Evolutionary conservation across 768 basidiomycete genomes (phyloP).

Genomic region (Candolleomyces aberdarensis): DNA sequence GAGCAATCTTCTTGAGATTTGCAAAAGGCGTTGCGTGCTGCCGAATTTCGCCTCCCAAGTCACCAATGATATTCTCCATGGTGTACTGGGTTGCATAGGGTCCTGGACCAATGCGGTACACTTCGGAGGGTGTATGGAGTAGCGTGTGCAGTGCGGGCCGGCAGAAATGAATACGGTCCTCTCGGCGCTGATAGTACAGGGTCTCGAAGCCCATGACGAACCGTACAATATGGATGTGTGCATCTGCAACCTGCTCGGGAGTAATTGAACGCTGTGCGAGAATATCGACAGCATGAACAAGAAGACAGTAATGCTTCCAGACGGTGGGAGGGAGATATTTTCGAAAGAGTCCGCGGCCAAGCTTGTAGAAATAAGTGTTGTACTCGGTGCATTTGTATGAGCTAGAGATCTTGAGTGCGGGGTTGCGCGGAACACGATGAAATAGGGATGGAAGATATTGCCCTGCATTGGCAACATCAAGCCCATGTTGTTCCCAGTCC

Average conservation of each 20-base stretch:
- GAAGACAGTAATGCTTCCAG: constrained; percentile 29
- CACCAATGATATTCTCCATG: constrained; percentile 28
- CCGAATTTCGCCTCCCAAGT: constrained; percentile 24
- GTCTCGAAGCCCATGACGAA: background rate
- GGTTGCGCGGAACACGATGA: constrained; percentile 8
- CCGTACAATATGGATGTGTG: constrained; percentile 11
- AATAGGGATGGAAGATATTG: constrained; percentile 23
- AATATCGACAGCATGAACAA: constrained; percentile 23
- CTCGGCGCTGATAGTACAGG: background rate
- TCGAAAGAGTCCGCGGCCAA: constrained; percentile 26
- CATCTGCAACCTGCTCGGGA: constrained; percentile 13
- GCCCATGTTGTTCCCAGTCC: constrained; percentile 11
- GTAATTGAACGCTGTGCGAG: constrained; percentile 22
- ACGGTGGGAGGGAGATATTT: constrained; percentile 23
- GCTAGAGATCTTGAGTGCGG: constrained; percentile 8
- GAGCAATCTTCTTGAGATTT: constrained; percentile 20
- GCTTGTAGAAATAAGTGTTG: constrained; percentile 27
- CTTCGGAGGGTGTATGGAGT: constrained; percentile 19
- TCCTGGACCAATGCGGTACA: constrained; percentile 10
- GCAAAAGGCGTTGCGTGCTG: constrained; percentile 25
- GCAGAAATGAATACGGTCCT: background rate
- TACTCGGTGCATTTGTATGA: constrained; percentile 22
- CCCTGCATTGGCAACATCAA: constrained; percentile 14
- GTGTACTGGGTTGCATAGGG: constrained; percentile 13
- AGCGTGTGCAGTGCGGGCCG: constrained; percentile 12